phyloP scores from a whole-genome alignment of 345 rosid genomes.

The Salix exigua region DNA sequence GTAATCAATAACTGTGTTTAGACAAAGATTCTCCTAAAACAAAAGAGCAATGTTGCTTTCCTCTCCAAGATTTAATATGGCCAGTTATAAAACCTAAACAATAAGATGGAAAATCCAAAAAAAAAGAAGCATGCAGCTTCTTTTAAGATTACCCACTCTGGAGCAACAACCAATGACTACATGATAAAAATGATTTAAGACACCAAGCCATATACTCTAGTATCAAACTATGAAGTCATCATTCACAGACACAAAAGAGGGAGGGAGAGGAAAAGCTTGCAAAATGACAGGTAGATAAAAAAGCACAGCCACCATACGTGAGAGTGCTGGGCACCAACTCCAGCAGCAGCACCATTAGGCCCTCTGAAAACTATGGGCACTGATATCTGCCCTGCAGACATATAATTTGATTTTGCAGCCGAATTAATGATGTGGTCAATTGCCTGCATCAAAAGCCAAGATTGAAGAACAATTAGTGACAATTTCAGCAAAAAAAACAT shows the following conservation, averaged over 20 bases:
- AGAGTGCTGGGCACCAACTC: conserved; percentile 98
- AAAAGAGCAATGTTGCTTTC: not conserved
- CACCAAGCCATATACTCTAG: not conserved
- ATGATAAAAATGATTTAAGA: not conserved
- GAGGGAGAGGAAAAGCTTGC: not conserved
- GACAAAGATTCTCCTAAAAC: not conserved
- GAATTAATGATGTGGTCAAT: conserved; percentile 91
- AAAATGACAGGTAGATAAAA: not conserved
- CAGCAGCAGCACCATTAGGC: conserved; percentile 98
- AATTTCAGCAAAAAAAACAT: not conserved
- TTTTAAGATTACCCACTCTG: not conserved
- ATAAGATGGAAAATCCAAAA: not conserved
- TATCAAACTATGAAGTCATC: too few relatives aligned
- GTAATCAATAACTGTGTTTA: not conserved
- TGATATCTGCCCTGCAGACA: conserved; percentile 81
- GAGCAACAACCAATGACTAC: not conserved
- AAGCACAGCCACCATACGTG: conserved; percentile 43
- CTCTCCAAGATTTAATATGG: not conserved
- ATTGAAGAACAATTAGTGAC: not conserved
- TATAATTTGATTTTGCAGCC: conserved; percentile 78
- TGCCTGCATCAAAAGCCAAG: conserved; percentile 46
- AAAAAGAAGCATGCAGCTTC: not conserved
- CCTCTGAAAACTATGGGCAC: conserved; percentile 93
- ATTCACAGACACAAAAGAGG: not conserved
- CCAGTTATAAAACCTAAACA: not conserved